Evolutionary conservation across 345 rosid genomes (phyloP).

Genomic region (Clausena lansium): DNA sequence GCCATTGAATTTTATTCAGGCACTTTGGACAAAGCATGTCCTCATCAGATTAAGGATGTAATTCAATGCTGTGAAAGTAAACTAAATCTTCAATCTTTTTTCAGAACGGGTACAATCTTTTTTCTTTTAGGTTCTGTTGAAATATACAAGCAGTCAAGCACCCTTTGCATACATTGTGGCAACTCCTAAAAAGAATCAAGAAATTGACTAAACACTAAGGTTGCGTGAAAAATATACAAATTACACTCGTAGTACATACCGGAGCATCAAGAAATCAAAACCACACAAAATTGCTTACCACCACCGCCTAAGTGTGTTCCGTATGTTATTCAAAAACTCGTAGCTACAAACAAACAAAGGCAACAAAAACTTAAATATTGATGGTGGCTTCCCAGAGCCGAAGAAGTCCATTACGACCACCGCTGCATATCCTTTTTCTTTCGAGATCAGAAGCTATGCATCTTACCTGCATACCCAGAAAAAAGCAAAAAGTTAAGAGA

Average conservation of each 20-base stretch:
- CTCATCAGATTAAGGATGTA: neutral
- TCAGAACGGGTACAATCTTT: too few relatives aligned
- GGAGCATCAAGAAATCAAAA: neutral
- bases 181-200: neutral
- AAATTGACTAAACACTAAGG: neutral
- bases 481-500: neutral
- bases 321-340: neutral
- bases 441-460: constrained; percentile 94
- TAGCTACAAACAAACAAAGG: neutral
- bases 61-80: too few relatives aligned
- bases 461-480: constrained; percentile 60
- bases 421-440: constrained; percentile 97
- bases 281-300: neutral
- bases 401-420: constrained; percentile 94
- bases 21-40: neutral
- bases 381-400: constrained; percentile 99
- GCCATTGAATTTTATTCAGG: too few relatives aligned
- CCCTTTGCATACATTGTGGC: neutral
- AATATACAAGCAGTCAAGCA: neutral
- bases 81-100: too few relatives aligned
- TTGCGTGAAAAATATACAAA: neutral
- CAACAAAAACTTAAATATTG: constrained; percentile 54
- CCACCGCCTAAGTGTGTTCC: neutral
- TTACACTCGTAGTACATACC: neutral
- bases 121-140: neutral